Evolutionary conservation across 2,329 filamentous ascomycete species (phyloP), one percentile per base, ranked within the genome.

Genomic region (Fusarium sp.): DNA sequence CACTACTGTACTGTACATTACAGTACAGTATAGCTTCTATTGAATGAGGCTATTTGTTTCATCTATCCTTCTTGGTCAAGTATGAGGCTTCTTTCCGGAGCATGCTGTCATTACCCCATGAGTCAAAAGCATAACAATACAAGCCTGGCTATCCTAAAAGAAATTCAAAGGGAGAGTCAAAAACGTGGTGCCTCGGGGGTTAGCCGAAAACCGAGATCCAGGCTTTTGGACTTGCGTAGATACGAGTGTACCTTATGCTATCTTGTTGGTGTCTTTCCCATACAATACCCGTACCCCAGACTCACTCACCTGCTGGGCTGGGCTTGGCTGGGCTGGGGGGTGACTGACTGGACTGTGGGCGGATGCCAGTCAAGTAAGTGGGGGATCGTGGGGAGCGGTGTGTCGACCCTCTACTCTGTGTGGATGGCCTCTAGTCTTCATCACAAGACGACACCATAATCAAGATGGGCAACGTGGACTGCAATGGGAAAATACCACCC

Each of bases 341-440:
- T 20, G 30, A 51, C 48, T 32, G 48, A 32, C 28, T 32, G 75
- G 75, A n/a, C 39, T 45, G 18, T 45, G 30, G 64, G 60, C 56
- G 38, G 58, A 55, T 41, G 34, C 36, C 20, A 41, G 51, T 55
- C 52, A 59, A 67, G 71, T 7, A 36, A 67, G 73, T 76, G 74
- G 76, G 76, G 74, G 70, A 51, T 45, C 76, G 74, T 77, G 76
- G 72, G 74, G 74, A 77, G 76, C 76, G 76, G 76, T 78, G 76
- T 77, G 70, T 73, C 47, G 55, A 61, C 51, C 34, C 58, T 66
- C 32, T 32, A 55, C 68, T 68, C 62, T 74, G 69, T 76, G 51
- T 73, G 74, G 64, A 74, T 75, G 63, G 74, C 72, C 62, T 69
- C 18, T 28, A 44, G n/a, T 24, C 52, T 67, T 75, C 67, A 75